Evolutionary conservation across 495 filamentous ascomycete species (phyloP).

Genomic region (Aspergillus hancockii): DNA sequence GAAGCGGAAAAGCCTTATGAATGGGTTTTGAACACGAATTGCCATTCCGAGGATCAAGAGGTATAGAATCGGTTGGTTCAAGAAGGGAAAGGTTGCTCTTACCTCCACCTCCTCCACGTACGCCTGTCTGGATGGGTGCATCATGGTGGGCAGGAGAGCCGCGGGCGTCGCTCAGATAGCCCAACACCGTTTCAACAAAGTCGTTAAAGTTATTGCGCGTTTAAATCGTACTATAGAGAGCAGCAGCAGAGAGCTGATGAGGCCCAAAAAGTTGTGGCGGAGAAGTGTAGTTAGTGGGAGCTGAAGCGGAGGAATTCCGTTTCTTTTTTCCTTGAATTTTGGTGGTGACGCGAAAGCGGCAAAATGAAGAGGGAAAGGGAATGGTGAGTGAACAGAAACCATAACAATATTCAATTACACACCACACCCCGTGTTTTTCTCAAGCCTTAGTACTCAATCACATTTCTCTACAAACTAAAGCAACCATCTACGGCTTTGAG

Average conservation of each 20-base stretch:
- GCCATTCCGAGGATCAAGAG: conserved; percentile 22
- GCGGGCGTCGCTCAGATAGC: neutral
- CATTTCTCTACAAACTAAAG: neutral
- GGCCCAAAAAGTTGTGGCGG: neutral
- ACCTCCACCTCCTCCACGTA: conserved; percentile 92
- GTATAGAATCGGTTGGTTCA: neutral
- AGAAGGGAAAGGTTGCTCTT: conserved; percentile 34
- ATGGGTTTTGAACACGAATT: conserved; percentile 31
- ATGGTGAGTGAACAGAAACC: neutral
- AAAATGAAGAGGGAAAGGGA: neutral
- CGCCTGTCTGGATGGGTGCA: conserved; percentile 92
- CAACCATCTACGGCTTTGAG: neutral
- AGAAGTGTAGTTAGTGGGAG: neutral
- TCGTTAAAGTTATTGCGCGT: neutral
- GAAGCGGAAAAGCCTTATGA: conserved; percentile 36
- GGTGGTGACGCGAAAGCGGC: conserved; percentile 1
- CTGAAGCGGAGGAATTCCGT: neutral
- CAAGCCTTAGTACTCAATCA: neutral
- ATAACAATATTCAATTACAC: neutral
- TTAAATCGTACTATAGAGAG: neutral
- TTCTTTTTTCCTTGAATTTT: neutral
- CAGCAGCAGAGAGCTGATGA: neutral
- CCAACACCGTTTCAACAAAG: neutral
- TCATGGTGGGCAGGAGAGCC: conserved; percentile 51
- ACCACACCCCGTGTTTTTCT: neutral